phyloP scores from a whole-genome alignment of 306 rosid genomes.

The Luffa aegyptiaca region DNA sequence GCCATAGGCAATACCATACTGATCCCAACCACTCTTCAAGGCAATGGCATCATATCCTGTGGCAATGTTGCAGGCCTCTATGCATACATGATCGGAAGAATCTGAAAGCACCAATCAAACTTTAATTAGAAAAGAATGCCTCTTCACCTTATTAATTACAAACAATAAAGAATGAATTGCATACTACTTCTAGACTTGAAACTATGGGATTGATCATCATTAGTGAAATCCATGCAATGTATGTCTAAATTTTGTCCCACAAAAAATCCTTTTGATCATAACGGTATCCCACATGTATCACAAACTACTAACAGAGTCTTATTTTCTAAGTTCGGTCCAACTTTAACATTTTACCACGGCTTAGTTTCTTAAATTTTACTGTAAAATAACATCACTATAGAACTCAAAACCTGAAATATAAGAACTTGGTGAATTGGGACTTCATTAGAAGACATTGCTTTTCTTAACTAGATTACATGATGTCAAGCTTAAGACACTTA shows the following conservation, averaged over 20 bases:
- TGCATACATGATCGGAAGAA: constrained; percentile 79
- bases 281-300: neutral
- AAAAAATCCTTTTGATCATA: neutral
- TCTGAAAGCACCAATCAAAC: constrained; percentile 40
- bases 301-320: neutral
- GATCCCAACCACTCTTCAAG: constrained; percentile 97
- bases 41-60: constrained; percentile 82
- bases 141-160: neutral
- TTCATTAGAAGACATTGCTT: neutral
- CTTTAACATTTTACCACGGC: neutral
- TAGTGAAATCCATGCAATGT: neutral
- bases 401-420: neutral
- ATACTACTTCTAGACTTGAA: neutral
- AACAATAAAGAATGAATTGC: neutral
- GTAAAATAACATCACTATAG: neutral
- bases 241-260: neutral
- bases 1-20: constrained; percentile 82
- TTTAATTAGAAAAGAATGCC: constrained; percentile 1
- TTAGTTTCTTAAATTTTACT: neutral
- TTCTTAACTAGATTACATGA: neutral
- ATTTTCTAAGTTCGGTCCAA: neutral
- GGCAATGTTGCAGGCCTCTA: constrained; percentile 66
- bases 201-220: neutral
- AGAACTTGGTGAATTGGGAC: neutral
- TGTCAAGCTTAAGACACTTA: neutral